Evolutionary conservation across 2,329 filamentous ascomycete species (phyloP), one percentile per base, ranked within the genome.

Genomic region (Aspergillus carbonarius): DNA sequence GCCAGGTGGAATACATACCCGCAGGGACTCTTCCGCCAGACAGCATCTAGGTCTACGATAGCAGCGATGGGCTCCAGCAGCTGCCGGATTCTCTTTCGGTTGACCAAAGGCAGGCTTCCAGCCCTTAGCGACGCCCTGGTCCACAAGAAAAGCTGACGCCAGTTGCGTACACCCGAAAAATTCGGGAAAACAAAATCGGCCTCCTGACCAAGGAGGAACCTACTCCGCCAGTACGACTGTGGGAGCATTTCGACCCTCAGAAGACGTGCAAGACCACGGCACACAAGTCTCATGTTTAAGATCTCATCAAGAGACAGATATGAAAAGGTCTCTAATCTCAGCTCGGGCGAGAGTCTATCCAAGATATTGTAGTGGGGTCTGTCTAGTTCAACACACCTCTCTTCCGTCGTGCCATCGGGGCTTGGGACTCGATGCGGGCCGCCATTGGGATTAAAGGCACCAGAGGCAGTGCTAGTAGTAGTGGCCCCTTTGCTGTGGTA

Each of bases 51-150:
- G n/a, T n/a, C n/a, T n/a, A n/a, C n/a, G n/a, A n/a, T n/a, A n/a
- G n/a, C n/a, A n/a, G n/a, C 60, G 35, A 65, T 58, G 0, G 58
- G 59, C 35, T 61, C 61, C 30, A 65, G 17, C 20, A 62, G 53
- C 13, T 17, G 8, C 1, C 52, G 48, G n/a, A 62, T 60, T 47
- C 62, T 49, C 23, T 18, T 61, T 34, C 61, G 42, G 15, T 64
- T 62, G 18, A 59, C 17, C 8, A 65, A 17, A 2, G 54, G 30
- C 17, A 20, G 17, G 12, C 4, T 2, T 25, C 39, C 13, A 8
- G 9, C 23, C 4, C 5, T 30, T 5, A 57, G 15, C 8, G 9
- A 42, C 4, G 5, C 15, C 27, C 18, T 52, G 3, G 44, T 50
- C 1, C 49, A 58, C 30, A 59, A 55, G 17, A 58, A 62, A 10